Percentiles rank a stretch among this genome's conserved stretches.
These are phyloP conservation scores for Globisporangium perplexum DNA, from an alignment of 352 stramenopile genomes.

Conservation along the genomic window DNA sequence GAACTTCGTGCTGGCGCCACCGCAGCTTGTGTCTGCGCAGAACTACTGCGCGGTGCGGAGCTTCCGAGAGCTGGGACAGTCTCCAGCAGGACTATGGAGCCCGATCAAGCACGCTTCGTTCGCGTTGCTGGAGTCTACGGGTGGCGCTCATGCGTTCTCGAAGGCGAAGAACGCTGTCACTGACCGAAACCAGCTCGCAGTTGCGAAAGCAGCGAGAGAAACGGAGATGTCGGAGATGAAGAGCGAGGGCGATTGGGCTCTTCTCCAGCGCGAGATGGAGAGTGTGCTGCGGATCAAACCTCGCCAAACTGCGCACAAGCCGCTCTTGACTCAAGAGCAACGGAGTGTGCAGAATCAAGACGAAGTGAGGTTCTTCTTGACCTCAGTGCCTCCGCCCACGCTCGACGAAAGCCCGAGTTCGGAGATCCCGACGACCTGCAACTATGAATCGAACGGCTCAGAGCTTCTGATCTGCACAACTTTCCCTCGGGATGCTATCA, in stretches of 20 bases:
- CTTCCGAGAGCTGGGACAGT: constrained; percentile 21
- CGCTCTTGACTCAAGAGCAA: neutral
- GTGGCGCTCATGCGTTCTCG: neutral
- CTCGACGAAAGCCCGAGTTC: neutral
- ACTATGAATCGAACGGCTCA: neutral
- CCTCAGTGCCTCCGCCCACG: constrained; percentile 2
- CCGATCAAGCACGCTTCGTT: constrained; percentile 29
- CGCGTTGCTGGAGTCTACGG: constrained; percentile 8
- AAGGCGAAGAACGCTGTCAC: neutral
- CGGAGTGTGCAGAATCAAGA: neutral
- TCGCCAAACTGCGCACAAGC: neutral
- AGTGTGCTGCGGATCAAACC: constrained; percentile 8
- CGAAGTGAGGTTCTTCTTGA: constrained; percentile 23
- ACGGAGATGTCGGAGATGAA: neutral
- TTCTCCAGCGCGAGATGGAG: constrained; percentile 13
- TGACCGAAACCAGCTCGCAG: neutral
- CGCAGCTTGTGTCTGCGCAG: constrained; percentile 36
- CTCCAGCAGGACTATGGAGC: constrained; percentile 33
- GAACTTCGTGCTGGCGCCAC: constrained; percentile 64
- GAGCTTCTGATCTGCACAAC: neutral
- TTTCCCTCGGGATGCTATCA: neutral
- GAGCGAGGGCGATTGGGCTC: constrained; percentile 1
- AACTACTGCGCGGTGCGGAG: constrained; percentile 45
- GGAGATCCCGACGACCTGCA: too few relatives aligned
- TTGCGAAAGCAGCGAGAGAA: neutral